Base-by-base conservation (phyloP, 1,284 basidiomycete species). In the Singerocomus inundabilis region DNA sequence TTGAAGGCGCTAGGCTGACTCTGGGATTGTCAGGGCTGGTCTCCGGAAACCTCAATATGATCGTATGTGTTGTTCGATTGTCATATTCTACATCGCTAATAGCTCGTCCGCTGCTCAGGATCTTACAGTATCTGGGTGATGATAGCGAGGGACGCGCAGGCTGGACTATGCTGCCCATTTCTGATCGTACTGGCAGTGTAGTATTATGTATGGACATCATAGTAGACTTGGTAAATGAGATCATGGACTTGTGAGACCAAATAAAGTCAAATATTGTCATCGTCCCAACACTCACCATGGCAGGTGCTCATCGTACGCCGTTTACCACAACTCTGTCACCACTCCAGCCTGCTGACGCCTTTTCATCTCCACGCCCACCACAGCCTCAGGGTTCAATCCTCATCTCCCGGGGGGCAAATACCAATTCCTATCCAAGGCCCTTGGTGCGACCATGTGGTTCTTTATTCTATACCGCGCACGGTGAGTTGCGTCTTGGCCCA, bases 381-480 rank as follows among this genome's bases (percentile, higher is more conserved):
- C 39, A 82, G 82, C 74, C 55, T 72, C 81, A 72, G 91, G 89
- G 61, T 94, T 93, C 64, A 77, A 92, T 69, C 91, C 91, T 35
- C 91, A 92, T 69, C 76, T 92, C 34, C 90, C 91, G 35, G 84
- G 87, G 21, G 76, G 84, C 61, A 80, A 78, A 63, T 82, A 93
- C 71, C 82, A 80, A 54, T 81, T 92, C 67, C 78, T 94, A 31
- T 81, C 88, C 35, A 94, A 93, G 71, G 81, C 83, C 45, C 76
- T 96, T 50, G 93, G 93, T 51, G 93, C 92, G 33, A 82, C 85
- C 36, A 96, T 96, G 93, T 96, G 92, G 92, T 96, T 96, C 83
- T 97, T 94, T 79, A 91, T 96, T 70, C 95, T 96, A 77, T 96
- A 95, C 73, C 84, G 92, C 53, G 86, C 89, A 57, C 79, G 92